Evolutionary conservation across 2,329 filamentous ascomycete species (phyloP).

Genomic region (Neophaeococcomyces aloes): DNA sequence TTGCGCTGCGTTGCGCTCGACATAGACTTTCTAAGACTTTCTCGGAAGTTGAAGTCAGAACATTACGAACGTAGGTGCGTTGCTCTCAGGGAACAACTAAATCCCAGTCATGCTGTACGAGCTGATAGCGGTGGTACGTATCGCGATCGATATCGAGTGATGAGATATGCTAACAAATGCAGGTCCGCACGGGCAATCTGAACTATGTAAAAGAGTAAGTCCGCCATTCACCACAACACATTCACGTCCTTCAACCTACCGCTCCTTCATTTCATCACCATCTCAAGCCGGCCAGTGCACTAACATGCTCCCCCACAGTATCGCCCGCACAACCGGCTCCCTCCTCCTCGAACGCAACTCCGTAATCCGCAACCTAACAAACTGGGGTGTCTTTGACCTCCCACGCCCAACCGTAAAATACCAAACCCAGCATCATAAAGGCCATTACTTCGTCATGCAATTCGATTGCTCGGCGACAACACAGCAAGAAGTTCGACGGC

Average conservation of each 20-base stretch:
- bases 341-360: slow-evolving; percentile 74
- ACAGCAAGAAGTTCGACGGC: slow-evolving; percentile 64
- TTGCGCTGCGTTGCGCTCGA: too few species aligned
- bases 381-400: slow-evolving; percentile 89
- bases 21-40: too few species aligned
- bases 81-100: slow-evolving; percentile 23
- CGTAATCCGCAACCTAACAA: slow-evolving; percentile 81
- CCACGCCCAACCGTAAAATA: slow-evolving; percentile 69
- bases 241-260: too few species aligned
- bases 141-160: background rate
- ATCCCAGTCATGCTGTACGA: slow-evolving; percentile 74
- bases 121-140: slow-evolving; percentile 80
- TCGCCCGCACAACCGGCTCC: slow-evolving; percentile 73
- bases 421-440: slow-evolving; percentile 70
- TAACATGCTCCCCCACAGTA: slow-evolving; percentile 45
- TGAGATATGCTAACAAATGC: slow-evolving; percentile 16
- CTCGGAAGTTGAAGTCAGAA: too few species aligned
- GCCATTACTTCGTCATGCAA: slow-evolving; percentile 96
- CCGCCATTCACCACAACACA: slow-evolving; percentile 14
- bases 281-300: too few species aligned
- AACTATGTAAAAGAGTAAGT: slow-evolving; percentile 89
- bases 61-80: too few species aligned
- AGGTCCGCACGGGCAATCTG: slow-evolving; percentile 88
- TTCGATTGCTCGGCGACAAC: slow-evolving; percentile 71
- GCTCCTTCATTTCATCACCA: too few species aligned